Percentiles rank a stretch among this genome's conserved stretches.
phyloP scores from a whole-genome alignment of 2,329 filamentous ascomycete genomes.

The Cordyceps pruinosa region DNA sequence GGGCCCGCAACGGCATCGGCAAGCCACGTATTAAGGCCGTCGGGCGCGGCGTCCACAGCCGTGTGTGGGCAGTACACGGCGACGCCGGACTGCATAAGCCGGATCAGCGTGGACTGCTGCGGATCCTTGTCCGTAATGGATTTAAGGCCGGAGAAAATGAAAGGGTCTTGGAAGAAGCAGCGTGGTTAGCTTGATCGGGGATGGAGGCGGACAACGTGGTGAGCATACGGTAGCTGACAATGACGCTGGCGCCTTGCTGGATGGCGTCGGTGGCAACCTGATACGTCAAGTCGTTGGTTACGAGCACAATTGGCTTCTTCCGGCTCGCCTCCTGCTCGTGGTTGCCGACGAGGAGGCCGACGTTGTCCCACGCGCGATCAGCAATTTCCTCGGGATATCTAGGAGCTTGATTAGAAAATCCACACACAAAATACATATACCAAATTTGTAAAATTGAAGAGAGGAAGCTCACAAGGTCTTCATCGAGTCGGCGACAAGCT shows the following conservation, averaged over 20 bases:
- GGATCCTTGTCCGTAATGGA: constrained; percentile 75
- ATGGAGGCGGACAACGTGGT: neutral
- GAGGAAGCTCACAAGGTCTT: constrained; percentile 57
- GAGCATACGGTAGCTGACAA: constrained; percentile 75
- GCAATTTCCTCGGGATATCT: constrained; percentile 88
- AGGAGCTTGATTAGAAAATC: neutral
- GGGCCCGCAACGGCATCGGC: constrained; percentile 70
- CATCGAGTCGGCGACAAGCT: constrained; percentile 70
- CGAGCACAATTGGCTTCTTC: constrained; percentile 36
- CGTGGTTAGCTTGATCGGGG: neutral
- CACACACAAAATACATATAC: too few relatives aligned
- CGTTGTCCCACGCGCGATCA: constrained; percentile 91
- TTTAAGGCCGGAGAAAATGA: constrained; percentile 92
- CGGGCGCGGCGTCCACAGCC: constrained; percentile 78
- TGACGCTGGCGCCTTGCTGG: constrained; percentile 62
- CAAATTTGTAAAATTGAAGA: too few relatives aligned
- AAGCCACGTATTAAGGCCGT: constrained; percentile 90
- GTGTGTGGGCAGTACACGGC: constrained; percentile 96
- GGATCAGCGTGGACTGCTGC: constrained; percentile 79
- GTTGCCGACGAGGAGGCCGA: constrained; percentile 64
- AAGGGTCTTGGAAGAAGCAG: constrained; percentile 83
- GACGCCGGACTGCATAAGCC: constrained; percentile 77
- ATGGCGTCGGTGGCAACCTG: constrained; percentile 89
- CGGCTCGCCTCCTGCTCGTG: constrained; percentile 26
- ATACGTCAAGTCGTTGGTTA: constrained; percentile 84